Conservation (phyloP, 2,329 filamentous ascomycete genomes). For the Fonsecaea multimorphosa region DNA sequence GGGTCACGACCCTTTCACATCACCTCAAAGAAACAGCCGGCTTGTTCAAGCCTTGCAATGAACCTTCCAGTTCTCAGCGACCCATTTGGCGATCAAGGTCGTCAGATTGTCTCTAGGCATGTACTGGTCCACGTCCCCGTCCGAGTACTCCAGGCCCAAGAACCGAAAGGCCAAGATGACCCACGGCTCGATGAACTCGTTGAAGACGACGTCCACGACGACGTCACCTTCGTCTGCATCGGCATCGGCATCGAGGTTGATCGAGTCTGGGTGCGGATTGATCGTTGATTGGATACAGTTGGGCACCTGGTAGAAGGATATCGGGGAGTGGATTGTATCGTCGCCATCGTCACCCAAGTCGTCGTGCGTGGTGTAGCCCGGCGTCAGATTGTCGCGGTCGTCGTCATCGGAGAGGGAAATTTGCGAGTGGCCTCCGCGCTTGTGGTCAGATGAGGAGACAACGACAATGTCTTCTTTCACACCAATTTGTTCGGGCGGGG, state of each 20-base stretch:
- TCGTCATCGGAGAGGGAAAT: conserved; percentile 39
- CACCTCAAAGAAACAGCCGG: background rate
- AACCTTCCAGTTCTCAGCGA: conserved; percentile 60
- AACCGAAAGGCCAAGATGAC: conserved; percentile 75
- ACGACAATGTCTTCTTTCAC: conserved; percentile 33
- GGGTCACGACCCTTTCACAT: background rate
- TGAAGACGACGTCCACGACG: conserved; percentile 84
- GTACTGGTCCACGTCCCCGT: conserved; percentile 59
- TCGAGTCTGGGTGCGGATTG: conserved; percentile 48
- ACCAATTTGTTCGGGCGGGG: conserved; percentile 53
- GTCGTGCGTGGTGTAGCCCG: conserved; percentile 89
- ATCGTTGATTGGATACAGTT: conserved; percentile 79
- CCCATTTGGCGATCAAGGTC: conserved; percentile 65
- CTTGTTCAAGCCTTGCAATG: conserved; percentile 33
- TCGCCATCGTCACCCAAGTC: conserved; percentile 84
- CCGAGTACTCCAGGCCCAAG: conserved; percentile 57
- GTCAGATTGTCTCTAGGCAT: conserved; percentile 62
- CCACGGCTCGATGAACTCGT: conserved; percentile 88
- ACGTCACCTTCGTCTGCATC: conserved; percentile 53
- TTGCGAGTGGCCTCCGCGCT: conserved; percentile 38
- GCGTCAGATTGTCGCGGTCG: conserved; percentile 51
- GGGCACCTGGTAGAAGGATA: conserved; percentile 77
- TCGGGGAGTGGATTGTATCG: conserved; percentile 79
- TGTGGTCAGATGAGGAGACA: conserved; percentile 5
- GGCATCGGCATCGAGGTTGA: conserved; percentile 41